These are phyloP conservation scores for Cucumis melo DNA, from an alignment of 306 rosid genomes.

Conservation along the genomic window DNA sequence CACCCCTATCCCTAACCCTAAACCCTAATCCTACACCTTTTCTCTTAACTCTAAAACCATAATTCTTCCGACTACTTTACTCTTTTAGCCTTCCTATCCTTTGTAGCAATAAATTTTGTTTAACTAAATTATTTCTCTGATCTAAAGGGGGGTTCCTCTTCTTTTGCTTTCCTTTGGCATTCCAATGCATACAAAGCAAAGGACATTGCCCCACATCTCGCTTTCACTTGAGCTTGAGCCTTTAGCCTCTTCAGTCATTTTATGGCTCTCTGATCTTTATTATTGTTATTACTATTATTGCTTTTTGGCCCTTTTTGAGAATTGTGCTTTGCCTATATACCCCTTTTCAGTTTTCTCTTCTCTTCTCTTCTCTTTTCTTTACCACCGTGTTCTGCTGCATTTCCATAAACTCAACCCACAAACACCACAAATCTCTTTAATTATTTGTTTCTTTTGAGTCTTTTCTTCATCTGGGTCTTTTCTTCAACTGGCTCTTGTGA, in stretches of 20 bases:
- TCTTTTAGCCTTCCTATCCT: not conserved
- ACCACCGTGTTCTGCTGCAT: conserved; percentile 20
- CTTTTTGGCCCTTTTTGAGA: conserved; percentile 38
- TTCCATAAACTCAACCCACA: conserved; percentile 3
- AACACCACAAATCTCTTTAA: not conserved
- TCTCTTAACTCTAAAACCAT: not conserved
- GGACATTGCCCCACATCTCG: conserved; percentile 26
- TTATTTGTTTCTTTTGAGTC: not conserved
- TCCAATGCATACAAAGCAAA: conserved; percentile 18
- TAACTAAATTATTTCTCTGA: conserved; percentile 1
- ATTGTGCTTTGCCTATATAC: conserved; percentile 28
- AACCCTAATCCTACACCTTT: not conserved
- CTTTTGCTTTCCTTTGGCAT: not conserved
- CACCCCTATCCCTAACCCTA: conserved; percentile 7
- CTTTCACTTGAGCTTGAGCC: conserved; percentile 21
- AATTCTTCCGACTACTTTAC: conserved; percentile 20
- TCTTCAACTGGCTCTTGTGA: not conserved
- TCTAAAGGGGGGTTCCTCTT: not conserved
- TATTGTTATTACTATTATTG: conserved; percentile 44
- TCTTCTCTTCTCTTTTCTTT: conserved; percentile 19
- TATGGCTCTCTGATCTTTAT: conserved; percentile 20
- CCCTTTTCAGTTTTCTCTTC: not conserved
- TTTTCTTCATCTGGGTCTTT: not conserved
- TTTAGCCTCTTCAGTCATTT: conserved; percentile 19
- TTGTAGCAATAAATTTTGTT: not conserved